Base-by-base conservation (phyloP, 768 basidiomycete genomes). In the Clitopilus passeckerianus region DNA sequence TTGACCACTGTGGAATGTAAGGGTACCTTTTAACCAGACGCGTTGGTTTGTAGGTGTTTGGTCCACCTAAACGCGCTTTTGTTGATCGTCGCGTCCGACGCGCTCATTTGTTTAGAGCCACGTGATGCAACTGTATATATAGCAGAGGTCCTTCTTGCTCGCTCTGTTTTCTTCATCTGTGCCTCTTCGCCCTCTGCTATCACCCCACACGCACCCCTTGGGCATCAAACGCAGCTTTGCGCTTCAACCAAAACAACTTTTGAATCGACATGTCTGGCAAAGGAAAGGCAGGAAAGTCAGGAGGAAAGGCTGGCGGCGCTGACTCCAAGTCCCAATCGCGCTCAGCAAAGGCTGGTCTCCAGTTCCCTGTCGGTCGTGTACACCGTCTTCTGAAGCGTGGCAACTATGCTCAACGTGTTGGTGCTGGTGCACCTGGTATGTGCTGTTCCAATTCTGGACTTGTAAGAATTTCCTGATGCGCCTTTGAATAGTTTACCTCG, bases 331-430 rank as follows among this genome's bases (percentile, higher is more conserved):
- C 86, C 3, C 83, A 85, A 66, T 89, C 88, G 14, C 85, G 87
- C 57, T 89, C 87, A 22, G 79, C 87, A 57, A 89, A 87, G 68
- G 87, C 87, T 12, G 87, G 87, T 66, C 83, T 89, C 58, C 86
- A 90, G 71, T 91, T 94, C 80, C 92, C 92, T 57, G 91, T 94
- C 66, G 92, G 92, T 81, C 92, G 92, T 89, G 86, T 93, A 61
- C 92, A 91, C 77, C 86, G 90, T 84, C 84, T 92, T 44, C 73
- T 93, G 73, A 92, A 92, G 81, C 85, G 84, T 73, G 91, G 91
- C 57, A 93, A 93, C 80, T 93, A 92, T 64, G 88, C 89, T 54
- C 87, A 90, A 66, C 89, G 93, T 72, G 86, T 94, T 62, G 92
- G 93, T 75, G 90, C 91, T 58, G 91, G 92, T 77, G 90, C 93